phyloP scores from a whole-genome alignment of 352 stramenopile genomes.

The Thraustochytrium sp. region DNA sequence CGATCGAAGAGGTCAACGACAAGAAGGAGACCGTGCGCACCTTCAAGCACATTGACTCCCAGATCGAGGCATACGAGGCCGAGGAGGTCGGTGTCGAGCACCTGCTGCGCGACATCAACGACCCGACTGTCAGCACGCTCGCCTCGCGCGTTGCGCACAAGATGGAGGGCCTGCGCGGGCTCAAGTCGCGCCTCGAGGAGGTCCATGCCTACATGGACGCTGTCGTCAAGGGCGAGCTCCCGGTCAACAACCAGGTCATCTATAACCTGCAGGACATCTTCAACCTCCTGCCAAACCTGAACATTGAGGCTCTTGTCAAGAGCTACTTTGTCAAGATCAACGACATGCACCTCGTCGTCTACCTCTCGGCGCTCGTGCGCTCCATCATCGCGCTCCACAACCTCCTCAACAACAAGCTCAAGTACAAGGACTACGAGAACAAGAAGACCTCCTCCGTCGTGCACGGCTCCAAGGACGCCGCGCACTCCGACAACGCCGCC shows the following conservation, averaged over 20 bases:
- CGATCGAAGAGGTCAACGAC: constrained; percentile 84
- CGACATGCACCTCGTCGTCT: constrained; percentile 98
- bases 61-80: constrained; percentile 88
- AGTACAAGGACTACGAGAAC: constrained; percentile 71
- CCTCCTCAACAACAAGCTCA: constrained; percentile 98
- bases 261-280: constrained; percentile 99
- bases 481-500: not conserved
- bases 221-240: constrained; percentile 56
- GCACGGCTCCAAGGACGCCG: not conserved
- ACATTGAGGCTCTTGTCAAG: constrained; percentile 90
- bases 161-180: constrained; percentile 84
- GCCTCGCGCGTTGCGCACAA: constrained; percentile 91
- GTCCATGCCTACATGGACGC: constrained; percentile 95
- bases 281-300: constrained; percentile 97
- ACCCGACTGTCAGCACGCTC: constrained; percentile 96
- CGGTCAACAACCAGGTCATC: constrained; percentile 85
- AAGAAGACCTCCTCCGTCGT: constrained; percentile 33
- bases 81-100: constrained; percentile 97
- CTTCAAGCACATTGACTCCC: constrained; percentile 95
- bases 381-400: constrained; percentile 97
- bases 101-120: constrained; percentile 97
- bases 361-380: constrained; percentile 92
- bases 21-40: constrained; percentile 89
- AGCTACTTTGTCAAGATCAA: constrained; percentile 99
- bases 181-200: constrained; percentile 90